These are phyloP conservation scores for Cucumis sativus DNA, from an alignment of 306 rosid species.

Conservation along the genomic window DNA sequence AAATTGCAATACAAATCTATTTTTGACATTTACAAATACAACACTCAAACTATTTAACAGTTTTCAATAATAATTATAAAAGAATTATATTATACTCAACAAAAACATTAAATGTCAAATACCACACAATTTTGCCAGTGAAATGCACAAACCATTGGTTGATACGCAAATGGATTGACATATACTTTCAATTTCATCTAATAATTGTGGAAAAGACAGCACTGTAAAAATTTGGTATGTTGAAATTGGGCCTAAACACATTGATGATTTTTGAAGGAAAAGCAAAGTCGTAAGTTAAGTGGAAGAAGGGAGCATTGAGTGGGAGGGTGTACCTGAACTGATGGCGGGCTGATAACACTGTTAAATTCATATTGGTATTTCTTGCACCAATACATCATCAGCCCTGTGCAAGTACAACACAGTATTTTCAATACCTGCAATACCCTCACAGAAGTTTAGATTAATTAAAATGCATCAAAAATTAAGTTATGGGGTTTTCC, in stretches of 20 bases:
- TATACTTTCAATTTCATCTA: background rate
- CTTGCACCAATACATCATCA: background rate
- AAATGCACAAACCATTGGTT: background rate
- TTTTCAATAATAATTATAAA: background rate
- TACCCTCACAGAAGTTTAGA: background rate
- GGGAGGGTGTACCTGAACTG: background rate
- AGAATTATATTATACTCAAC: background rate
- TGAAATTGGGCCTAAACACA: background rate
- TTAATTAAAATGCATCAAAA: background rate
- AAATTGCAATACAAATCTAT: background rate
- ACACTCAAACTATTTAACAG: background rate
- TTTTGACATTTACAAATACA: background rate
- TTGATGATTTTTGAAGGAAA: background rate
- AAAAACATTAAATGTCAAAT: background rate
- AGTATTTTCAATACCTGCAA: background rate
- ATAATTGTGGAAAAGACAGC: too few species aligned
- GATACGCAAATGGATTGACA: background rate
- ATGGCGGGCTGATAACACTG: background rate
- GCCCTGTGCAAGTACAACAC: background rate
- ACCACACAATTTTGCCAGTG: background rate
- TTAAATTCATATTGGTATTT: background rate
- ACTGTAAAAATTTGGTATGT: background rate
- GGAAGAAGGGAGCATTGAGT: background rate
- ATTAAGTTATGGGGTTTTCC: background rate
- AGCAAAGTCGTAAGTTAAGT: background rate